Evolutionary conservation across 108 stramenopile genomes (phyloP).

Genomic region (Conticribra guillardii): DNA sequence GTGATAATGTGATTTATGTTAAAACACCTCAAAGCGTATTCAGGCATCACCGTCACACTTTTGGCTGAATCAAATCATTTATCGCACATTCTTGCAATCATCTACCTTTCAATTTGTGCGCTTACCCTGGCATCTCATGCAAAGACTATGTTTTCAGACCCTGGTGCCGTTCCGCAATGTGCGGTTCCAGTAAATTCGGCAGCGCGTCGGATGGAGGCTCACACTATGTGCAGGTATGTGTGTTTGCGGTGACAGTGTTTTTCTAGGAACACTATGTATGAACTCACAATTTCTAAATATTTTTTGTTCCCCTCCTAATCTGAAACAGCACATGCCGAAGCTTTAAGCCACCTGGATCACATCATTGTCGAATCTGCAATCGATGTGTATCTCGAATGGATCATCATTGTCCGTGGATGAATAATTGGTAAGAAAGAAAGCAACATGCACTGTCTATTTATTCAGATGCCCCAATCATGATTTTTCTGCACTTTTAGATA

Average conservation of each 20-base stretch:
- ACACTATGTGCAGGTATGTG: conserved; percentile 70
- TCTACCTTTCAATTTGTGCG: conserved; percentile 60
- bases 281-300: background rate
- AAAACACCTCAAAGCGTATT: conserved; percentile 41
- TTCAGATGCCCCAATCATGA: too few relatives aligned
- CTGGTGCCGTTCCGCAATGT: conserved; percentile 84
- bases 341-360: conserved; percentile 91
- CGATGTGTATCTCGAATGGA: conserved; percentile 94
- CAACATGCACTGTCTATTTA: too few relatives aligned
- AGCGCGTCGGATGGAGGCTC: conserved; percentile 53
- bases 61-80: conserved; percentile 64
- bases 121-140: conserved; percentile 78
- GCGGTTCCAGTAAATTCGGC: conserved; percentile 75
- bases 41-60: conserved; percentile 66
- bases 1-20: background rate
- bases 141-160: conserved; percentile 87
- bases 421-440: conserved; percentile 91
- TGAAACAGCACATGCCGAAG: conserved; percentile 75
- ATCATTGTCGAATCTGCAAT: conserved; percentile 97
- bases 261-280: too few relatives aligned
- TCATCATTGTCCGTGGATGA: conserved; percentile 96
- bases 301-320: background rate
- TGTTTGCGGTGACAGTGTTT: too few relatives aligned
- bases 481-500: too few relatives aligned
- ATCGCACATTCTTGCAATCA: conserved; percentile 54